These are phyloP conservation scores for Ploettnerulaceae sp. DNA, from an alignment of 2,329 filamentous ascomycete genomes.

Conservation along the genomic window DNA sequence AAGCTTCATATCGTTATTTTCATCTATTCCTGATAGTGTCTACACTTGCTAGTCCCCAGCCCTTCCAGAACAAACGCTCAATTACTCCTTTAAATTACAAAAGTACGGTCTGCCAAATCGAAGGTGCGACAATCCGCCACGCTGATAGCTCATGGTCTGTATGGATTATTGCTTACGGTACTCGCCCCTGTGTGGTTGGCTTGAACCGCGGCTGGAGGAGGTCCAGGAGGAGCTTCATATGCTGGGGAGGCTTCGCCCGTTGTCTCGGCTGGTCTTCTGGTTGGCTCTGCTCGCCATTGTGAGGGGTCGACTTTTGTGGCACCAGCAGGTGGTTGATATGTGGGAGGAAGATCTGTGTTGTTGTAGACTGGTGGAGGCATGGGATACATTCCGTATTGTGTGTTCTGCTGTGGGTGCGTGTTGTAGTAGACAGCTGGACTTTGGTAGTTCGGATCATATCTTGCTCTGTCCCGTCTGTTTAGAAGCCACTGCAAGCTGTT, in stretches of 20 bases:
- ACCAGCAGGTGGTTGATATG: slow-evolving; percentile 49
- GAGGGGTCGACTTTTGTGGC: slow-evolving; percentile 50
- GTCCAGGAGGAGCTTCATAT: slow-evolving; percentile 45
- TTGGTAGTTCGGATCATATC: slow-evolving; percentile 42
- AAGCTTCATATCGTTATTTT: slow-evolving; percentile 16
- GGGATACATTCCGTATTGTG: slow-evolving; percentile 44
- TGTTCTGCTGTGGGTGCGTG: slow-evolving; percentile 36
- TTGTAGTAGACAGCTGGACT: slow-evolving; percentile 39
- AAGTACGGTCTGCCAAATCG: slow-evolving; percentile 10
- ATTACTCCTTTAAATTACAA: slow-evolving; percentile 24
- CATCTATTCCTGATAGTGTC: slow-evolving; percentile 36
- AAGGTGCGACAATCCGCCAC: slow-evolving; percentile 1
- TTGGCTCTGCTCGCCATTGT: slow-evolving; percentile 38
- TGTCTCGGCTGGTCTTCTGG: slow-evolving; percentile 27
- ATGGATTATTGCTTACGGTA: slow-evolving; percentile 33
- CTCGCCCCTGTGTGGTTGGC: slow-evolving; percentile 33
- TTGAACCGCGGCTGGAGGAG: slow-evolving; percentile 39
- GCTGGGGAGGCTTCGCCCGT: slow-evolving; percentile 31
- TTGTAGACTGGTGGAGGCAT: slow-evolving; percentile 54
- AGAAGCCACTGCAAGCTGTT: slow-evolving; percentile 31
- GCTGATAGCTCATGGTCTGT: slow-evolving; percentile 23
- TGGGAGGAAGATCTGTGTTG: slow-evolving; percentile 45
- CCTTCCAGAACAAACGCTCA: slow-evolving; percentile 16
- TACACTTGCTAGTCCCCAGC: slow-evolving; percentile 1
- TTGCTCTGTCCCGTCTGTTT: slow-evolving; percentile 28